Percentiles rank a stretch among this genome's conserved stretches.
Evolutionary conservation across 2,329 filamentous ascomycete species (phyloP).

Genomic region (Orbilia blumenaviensis): DNA sequence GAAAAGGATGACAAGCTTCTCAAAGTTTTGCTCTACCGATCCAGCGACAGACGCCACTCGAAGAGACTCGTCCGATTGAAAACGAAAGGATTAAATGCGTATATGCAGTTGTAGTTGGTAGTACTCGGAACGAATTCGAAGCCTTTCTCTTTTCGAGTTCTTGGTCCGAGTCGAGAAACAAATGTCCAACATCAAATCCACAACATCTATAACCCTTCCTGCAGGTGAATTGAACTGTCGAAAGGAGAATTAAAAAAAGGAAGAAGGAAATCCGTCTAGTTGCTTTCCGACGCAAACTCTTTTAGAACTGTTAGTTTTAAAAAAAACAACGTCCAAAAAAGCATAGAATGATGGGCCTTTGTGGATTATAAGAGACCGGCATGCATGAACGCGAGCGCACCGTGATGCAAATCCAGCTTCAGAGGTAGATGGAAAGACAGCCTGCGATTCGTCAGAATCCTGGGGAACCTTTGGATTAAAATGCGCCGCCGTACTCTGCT

Average conservation of each 20-base stretch:
- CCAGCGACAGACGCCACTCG: slow-evolving; percentile 51
- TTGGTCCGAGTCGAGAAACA: slow-evolving; percentile 27
- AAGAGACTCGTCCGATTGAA: slow-evolving; percentile 28
- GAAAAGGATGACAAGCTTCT: slow-evolving; percentile 43
- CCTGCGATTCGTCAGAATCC: slow-evolving; percentile 43
- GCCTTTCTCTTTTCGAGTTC: slow-evolving; percentile 12
- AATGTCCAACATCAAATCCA: slow-evolving; percentile 38
- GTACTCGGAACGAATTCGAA: slow-evolving; percentile 23
- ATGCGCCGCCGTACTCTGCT: slow-evolving; percentile 18
- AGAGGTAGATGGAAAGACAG: slow-evolving; percentile 20
- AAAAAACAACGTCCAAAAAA: slow-evolving; percentile 43
- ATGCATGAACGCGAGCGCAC: slow-evolving; percentile 42
- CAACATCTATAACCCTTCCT: slow-evolving; percentile 45
- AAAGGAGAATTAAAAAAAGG: slow-evolving; percentile 34
- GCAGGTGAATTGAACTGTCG: slow-evolving; percentile 37
- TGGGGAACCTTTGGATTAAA: slow-evolving; percentile 31
- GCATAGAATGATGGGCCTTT: slow-evolving; percentile 20
- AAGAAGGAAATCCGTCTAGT: slow-evolving; percentile 42
- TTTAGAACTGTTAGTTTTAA: slow-evolving; percentile 28
- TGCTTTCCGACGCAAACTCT: slow-evolving; percentile 37
- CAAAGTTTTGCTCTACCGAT: slow-evolving; percentile 50
- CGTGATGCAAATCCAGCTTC: slow-evolving; percentile 45
- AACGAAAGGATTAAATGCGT: slow-evolving; percentile 18
- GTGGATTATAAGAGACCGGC: slow-evolving; percentile 49
- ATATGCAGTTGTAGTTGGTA: slow-evolving; percentile 32